Conservation (phyloP, 768 basidiomycete genomes). For the Tulasnella sp. region DNA sequence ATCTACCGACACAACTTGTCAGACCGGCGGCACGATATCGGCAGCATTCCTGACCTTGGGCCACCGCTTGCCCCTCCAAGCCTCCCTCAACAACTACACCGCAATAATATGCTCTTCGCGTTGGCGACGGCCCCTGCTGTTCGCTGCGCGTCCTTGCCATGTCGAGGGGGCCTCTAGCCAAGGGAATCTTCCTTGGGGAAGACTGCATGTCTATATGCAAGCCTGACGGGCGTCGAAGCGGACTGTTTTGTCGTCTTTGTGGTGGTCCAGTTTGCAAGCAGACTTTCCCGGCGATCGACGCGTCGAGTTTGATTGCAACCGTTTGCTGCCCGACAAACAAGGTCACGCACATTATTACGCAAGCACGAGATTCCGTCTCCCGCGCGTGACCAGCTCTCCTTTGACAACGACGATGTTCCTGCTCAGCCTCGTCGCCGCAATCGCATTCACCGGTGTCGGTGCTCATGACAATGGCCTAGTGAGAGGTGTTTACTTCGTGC, state of each 20-base stretch:
- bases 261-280: no score
- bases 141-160: slow-evolving; percentile 8
- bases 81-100: slow-evolving; percentile 82
- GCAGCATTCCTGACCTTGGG: slow-evolving; percentile 38
- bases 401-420: no score
- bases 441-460: neutral
- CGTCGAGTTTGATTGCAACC: no score
- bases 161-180: slow-evolving; percentile 14
- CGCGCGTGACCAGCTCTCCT: no score
- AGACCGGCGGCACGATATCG: slow-evolving; percentile 20
- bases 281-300: no score
- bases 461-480: slow-evolving; percentile 15
- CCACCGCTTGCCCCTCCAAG: slow-evolving; percentile 52
- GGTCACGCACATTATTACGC: no score
- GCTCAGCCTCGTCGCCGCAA: no score
- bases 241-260: no score
- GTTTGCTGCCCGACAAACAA: no score
- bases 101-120: slow-evolving; percentile 76
- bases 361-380: no score
- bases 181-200: slow-evolving; percentile 17
- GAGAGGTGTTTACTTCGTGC: neutral
- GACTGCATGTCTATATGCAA: no score
- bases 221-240: no score
- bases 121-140: slow-evolving; percentile 31
- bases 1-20: slow-evolving; percentile 38